Base-by-base conservation (phyloP, 106 monocot species). In the Dendrobium chrysotoxum region DNA sequence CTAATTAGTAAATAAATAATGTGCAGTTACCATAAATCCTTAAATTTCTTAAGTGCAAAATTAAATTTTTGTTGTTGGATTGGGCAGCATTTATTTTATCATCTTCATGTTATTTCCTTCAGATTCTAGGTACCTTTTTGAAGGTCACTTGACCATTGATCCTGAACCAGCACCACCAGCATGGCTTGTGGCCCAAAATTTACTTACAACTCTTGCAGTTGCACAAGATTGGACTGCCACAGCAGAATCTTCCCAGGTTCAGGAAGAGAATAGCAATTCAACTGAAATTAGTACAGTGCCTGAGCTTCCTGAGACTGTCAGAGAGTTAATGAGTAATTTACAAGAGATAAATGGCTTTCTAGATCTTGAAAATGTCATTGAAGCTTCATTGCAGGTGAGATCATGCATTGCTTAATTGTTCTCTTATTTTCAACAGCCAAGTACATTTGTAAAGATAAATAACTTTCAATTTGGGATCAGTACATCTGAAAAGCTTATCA, bases 181-280 rank as follows among this genome's bases (percentile, higher is more conserved):
- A 72, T 99, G 99, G 99, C 95, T 99, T 80, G 93, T 93, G 9
- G 99, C 99, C 17, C 99, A 99, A 80, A 95, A 93, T 85, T 53
- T 91, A 39, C 85, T 88, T 28, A 91, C 93, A 42, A 87, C 88
- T 11, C 82, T 93, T 67, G 87, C 88, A 80, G 83, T 85, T 75
- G 84, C 90, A 28, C 88, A 95, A 86, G 88, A 95, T 89, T 87
- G 80, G 87, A 84, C 84, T 41, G 81, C 89, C 75, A 30, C 72
- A 15, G 42, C 83, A 39, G 89, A 92, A 87, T 82, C 91, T 58
- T 91, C 92, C 53, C 66, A 35, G 76, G 77, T 73, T 25, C 85
- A 88, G 68, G 87, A 75, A 39, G 83, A 72, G 41, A 80, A 84
- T 21, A 80, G 65, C 53, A 77, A 16, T 70, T 25, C 76, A 42